phyloP scores from a whole-genome alignment of 345 rosid species.

The Tarenaya hassleriana region DNA sequence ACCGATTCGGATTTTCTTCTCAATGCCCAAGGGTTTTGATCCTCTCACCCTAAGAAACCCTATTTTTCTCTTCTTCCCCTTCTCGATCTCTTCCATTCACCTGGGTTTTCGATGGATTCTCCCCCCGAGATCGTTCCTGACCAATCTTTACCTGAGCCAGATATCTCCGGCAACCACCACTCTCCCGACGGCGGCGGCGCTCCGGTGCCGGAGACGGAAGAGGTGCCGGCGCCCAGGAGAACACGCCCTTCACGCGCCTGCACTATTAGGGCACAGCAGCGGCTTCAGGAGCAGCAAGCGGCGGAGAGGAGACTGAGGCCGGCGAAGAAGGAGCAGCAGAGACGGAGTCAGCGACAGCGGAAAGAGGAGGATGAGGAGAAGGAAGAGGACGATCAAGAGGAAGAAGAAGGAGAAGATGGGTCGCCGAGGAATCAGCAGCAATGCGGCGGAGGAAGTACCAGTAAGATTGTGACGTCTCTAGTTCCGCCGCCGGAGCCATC shows the following conservation, averaged over 20 bases:
- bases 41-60: constrained; percentile 10
- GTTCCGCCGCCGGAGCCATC: constrained; percentile 74
- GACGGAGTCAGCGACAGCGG: constrained; percentile 19
- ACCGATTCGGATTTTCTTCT: constrained; percentile 23
- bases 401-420: constrained; percentile 28
- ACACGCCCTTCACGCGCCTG: constrained; percentile 95
- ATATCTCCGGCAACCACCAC: constrained; percentile 31
- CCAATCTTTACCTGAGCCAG: constrained; percentile 45
- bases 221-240: constrained; percentile 38
- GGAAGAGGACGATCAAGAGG: constrained; percentile 43
- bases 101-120: constrained; percentile 41
- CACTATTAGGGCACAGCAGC: constrained; percentile 72
- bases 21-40: constrained; percentile 26
- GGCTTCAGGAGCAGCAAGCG: constrained; percentile 61
- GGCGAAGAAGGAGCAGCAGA: constrained; percentile 46
- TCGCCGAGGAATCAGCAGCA: constrained; percentile 35
- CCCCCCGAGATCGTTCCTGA: constrained; percentile 36
- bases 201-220: constrained; percentile 13
- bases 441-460: constrained; percentile 40
- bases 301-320: constrained; percentile 59
- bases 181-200: constrained; percentile 19
- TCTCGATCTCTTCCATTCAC: constrained; percentile 11
- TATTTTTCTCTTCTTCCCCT: not conserved
- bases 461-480: constrained; percentile 67
- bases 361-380: constrained; percentile 38